Conservation (phyloP, 495 filamentous ascomycete genomes). For the Elasticomyces elasticus region DNA sequence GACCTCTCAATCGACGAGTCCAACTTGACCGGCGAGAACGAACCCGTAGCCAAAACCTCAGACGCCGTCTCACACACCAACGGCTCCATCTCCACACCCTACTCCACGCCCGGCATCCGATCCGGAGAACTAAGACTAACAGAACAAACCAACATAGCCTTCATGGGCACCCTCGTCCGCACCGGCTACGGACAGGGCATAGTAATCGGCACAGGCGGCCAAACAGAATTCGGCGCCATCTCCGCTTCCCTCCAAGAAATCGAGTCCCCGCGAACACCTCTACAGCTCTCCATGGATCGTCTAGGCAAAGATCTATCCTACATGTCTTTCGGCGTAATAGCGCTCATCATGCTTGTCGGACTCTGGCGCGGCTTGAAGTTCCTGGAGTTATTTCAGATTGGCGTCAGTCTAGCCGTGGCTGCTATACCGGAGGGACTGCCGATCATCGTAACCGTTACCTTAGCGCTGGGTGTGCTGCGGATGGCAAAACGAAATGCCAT, state of each 20-base stretch:
- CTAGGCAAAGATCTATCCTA: slow-evolving; percentile 90
- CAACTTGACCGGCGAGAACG: slow-evolving; percentile 94
- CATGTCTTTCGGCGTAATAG: slow-evolving; percentile 91
- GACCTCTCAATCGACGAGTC: slow-evolving; percentile 93
- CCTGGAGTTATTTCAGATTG: slow-evolving; percentile 95
- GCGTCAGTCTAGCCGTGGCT: slow-evolving; percentile 90
- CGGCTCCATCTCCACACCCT: slow-evolving; percentile 48
- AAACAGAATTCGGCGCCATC: slow-evolving; percentile 95
- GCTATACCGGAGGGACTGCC: slow-evolving; percentile 95
- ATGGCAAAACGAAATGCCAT: slow-evolving; percentile 94
- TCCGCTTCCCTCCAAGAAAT: slow-evolving; percentile 85
- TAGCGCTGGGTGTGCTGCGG: slow-evolving; percentile 84
- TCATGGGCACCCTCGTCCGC: slow-evolving; percentile 95
- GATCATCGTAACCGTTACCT: slow-evolving; percentile 94
- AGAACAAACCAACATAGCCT: slow-evolving; percentile 77
- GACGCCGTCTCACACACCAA: slow-evolving; percentile 41
- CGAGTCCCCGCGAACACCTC: slow-evolving; percentile 83
- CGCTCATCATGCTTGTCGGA: slow-evolving; percentile 77
- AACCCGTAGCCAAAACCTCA: slow-evolving; percentile 69
- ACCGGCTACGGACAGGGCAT: slow-evolving; percentile 94
- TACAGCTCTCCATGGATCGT: slow-evolving; percentile 94
- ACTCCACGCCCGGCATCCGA: slow-evolving; percentile 39
- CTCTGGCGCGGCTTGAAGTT: slow-evolving; percentile 79
- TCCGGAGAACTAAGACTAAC: slow-evolving; percentile 55
- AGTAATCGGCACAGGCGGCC: slow-evolving; percentile 83